Base-by-base conservation (phyloP, 805 yeast genomes). In the Grigorovia transvaalensis region DNA sequence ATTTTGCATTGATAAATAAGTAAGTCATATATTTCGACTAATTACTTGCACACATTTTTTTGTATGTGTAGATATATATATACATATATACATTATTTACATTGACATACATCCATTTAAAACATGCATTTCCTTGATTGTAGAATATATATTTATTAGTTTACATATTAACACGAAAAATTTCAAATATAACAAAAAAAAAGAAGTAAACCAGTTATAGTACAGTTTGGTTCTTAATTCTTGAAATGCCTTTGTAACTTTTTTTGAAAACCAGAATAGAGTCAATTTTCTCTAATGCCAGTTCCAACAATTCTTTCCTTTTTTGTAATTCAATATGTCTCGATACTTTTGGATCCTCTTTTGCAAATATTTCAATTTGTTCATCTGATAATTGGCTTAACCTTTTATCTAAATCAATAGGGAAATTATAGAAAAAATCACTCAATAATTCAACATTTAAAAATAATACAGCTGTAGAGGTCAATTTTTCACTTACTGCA, bases 351-450 rank as follows among this genome's bases (percentile, higher is more conserved):
- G 96, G 93, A 69, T 93, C 96, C 68, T 93, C 97, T 59, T 88
- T 88, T 0, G 99, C 99, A 71, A 91, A 88, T 54, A 71, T 70
- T 61, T 90, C 97, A 49, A 93, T 76, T 63, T 90, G 95, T 50
- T 88, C 95, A 49, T 76, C 75, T 9, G 80, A 73, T 61, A 93
- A 71, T 44, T 76, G 75, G 54, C 75, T 73, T 51, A 93, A 76
- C 57, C 81, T 81, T 49, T 74, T 74, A 66, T 93, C 99, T 55
- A 93, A 74, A 67, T 89, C 97, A 53, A 98, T 77, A 2, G 99
- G 98, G 69, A 93, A 91, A 59, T 89, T 88, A 68, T 95, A 93
- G 65, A 91, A 95, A 64, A 93, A 93, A 68, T 95, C 99, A 58
- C 95, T 85, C 56, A 93, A 73, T 51, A 93, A 73, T 68, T 93